A percentile compares a stretch with the other conserved stretches of the same genome.
Evolutionary conservation across 495 filamentous ascomycete genomes (phyloP).

Genomic region (Tuber calosporum): DNA sequence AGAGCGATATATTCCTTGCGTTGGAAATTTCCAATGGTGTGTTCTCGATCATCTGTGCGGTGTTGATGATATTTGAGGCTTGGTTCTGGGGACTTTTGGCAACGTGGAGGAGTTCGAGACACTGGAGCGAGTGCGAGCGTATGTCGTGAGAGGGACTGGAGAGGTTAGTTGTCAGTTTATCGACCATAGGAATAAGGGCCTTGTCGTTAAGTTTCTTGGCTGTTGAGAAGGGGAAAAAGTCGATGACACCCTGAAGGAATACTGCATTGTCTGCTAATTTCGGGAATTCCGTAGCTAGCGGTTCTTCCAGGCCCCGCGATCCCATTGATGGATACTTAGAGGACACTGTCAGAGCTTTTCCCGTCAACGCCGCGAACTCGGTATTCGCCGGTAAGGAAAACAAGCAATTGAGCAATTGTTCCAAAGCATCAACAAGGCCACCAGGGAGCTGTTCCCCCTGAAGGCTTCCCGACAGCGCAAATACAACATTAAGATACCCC

Average conservation of each 20-base stretch:
- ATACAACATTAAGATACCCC: not conserved
- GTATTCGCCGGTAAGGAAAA: constrained; percentile 5
- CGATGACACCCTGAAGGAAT: constrained; percentile 60
- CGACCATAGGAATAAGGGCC: constrained; percentile 52
- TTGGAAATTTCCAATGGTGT: constrained; percentile 69
- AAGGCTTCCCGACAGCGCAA: not conserved
- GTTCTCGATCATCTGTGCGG: constrained; percentile 64
- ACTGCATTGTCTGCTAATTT: constrained; percentile 41
- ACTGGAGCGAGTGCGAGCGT: constrained; percentile 60
- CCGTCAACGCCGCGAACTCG: constrained; percentile 16
- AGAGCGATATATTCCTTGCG: constrained; percentile 67
- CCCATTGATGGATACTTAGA: constrained; percentile 14
- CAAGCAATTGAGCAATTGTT: not conserved
- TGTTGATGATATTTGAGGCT: constrained; percentile 45
- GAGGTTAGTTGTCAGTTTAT: constrained; percentile 62
- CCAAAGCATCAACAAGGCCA: not conserved
- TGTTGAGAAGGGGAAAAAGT: constrained; percentile 52
- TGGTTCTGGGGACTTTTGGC: constrained; percentile 38
- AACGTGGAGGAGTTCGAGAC: constrained; percentile 52
- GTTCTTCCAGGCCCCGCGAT: constrained; percentile 7
- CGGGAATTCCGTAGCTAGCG: constrained; percentile 13
- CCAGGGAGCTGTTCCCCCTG: not conserved
- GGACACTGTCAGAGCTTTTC: constrained; percentile 24
- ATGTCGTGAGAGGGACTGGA: constrained; percentile 63
- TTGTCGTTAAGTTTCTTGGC: constrained; percentile 46